Conservation (phyloP, 208 protist genomes). For the Zelonia costaricensis region DNA sequence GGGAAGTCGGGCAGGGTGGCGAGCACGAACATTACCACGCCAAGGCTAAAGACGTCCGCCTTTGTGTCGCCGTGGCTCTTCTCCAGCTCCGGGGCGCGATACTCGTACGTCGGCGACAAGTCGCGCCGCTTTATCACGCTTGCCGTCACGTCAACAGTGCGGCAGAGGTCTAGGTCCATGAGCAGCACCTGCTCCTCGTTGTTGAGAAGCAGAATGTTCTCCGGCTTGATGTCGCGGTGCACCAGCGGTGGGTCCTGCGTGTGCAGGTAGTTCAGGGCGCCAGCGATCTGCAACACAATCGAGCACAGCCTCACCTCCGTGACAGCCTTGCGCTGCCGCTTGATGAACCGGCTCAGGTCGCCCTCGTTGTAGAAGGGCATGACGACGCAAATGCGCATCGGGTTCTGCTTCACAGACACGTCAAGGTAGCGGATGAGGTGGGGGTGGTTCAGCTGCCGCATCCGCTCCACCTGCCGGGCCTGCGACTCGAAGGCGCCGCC, state of each 20-base stretch:
- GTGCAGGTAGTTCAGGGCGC: constrained; percentile 83
- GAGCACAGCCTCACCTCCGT: constrained; percentile 71
- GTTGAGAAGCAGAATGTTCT: constrained; percentile 86
- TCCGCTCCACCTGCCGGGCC: constrained; percentile 62
- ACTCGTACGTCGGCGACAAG: constrained; percentile 74
- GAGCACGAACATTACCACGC: constrained; percentile 81
- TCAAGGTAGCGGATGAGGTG: constrained; percentile 88
- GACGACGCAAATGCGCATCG: constrained; percentile 64
- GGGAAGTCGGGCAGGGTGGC: constrained; percentile 74
- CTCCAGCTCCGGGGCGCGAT: constrained; percentile 69
- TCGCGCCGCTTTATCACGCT: constrained; percentile 41
- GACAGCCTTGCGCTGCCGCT: constrained; percentile 48
- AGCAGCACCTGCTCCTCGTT: constrained; percentile 84
- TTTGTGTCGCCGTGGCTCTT: constrained; percentile 55
- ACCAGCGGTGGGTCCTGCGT: constrained; percentile 72
- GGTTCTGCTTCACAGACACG: constrained; percentile 52
- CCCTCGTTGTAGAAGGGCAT: constrained; percentile 88
- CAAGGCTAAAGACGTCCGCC: constrained; percentile 87
- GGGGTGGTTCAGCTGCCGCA: constrained; percentile 69
- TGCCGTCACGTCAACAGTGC: constrained; percentile 46
- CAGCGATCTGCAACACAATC: constrained; percentile 78
- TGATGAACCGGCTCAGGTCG: constrained; percentile 69
- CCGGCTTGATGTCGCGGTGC: constrained; percentile 90
- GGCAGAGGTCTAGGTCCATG: constrained; percentile 87
- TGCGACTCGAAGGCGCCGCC: constrained; percentile 41